Evolutionary conservation across 176 grass and related monocot species (phyloP).

Genomic region (Avena sativa): DNA sequence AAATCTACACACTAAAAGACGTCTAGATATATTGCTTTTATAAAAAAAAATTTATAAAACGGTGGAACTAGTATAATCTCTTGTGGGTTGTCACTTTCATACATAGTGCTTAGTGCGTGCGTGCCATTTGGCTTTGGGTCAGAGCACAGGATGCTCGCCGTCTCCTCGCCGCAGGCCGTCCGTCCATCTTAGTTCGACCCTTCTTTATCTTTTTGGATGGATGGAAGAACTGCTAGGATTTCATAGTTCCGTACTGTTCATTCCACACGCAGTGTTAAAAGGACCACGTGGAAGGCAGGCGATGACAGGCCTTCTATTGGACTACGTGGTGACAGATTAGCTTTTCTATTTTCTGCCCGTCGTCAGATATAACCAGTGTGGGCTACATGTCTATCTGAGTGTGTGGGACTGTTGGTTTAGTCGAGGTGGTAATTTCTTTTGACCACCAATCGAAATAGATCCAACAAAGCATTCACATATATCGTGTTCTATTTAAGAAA

Average conservation of each 20-base stretch:
- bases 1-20: no score
- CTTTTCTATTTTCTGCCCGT: no score
- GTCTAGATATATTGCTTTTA: no score
- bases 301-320: not conserved
- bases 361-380: no score
- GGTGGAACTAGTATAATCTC: not conserved
- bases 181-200: not conserved
- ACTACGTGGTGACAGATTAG: no score
- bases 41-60: no score
- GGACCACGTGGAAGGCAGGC: not conserved
- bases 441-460: no score
- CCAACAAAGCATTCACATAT: no score
- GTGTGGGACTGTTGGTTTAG: no score
- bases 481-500: no score
- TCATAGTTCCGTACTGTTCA: not conserved
- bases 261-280: not conserved
- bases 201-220: not conserved
- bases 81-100: not conserved
- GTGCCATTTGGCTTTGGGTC: conserved; percentile 18
- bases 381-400: no score
- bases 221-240: not conserved
- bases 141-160: not conserved
- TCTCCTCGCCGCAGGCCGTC: not conserved
- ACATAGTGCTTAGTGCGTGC: not conserved
- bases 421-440: no score